These are phyloP conservation scores for Przewalskia tangutica DNA, from an alignment of 257 asterid genomes.

Conservation along the genomic window DNA sequence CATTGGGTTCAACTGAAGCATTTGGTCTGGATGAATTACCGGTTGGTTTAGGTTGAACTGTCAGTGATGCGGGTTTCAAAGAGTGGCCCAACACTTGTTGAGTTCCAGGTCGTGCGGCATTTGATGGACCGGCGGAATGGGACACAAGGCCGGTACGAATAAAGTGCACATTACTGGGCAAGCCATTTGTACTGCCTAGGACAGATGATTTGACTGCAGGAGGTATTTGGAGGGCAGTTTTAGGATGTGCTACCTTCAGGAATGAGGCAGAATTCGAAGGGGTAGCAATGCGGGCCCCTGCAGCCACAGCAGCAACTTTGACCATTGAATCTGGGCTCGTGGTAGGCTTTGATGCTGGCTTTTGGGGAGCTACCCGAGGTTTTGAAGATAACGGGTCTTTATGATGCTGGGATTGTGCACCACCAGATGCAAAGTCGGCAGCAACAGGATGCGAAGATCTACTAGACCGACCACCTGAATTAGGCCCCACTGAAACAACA, in stretches of 20 bases:
- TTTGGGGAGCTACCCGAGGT: constrained; percentile 17
- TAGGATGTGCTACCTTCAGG: constrained; percentile 50
- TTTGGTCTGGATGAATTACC: not conserved
- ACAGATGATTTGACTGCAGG: constrained; percentile 34
- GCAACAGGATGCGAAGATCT: constrained; percentile 11
- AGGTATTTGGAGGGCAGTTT: constrained; percentile 44
- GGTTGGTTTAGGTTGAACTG: not conserved
- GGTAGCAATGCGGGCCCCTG: constrained; percentile 80
- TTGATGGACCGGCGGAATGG: not conserved
- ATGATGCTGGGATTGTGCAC: constrained; percentile 15
- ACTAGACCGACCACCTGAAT: constrained; percentile 14
- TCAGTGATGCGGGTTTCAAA: not conserved
- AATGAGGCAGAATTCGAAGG: constrained; percentile 51
- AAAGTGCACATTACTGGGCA: constrained; percentile 75
- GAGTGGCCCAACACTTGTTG: not conserved
- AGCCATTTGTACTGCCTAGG: constrained; percentile 33
- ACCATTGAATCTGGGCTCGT: constrained; percentile 43
- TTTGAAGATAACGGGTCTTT: constrained; percentile 20
- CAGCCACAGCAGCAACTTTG: constrained; percentile 80
- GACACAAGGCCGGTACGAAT: constrained; percentile 16
- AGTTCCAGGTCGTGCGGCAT: not conserved
- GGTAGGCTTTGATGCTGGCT: constrained; percentile 24
- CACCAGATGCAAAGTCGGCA: constrained; percentile 16
- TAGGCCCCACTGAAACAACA: constrained; percentile 12
- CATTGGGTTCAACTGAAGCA: not conserved